phyloP scores from a whole-genome alignment of 768 basidiomycete genomes.

The Leccinum disarticulatum region DNA sequence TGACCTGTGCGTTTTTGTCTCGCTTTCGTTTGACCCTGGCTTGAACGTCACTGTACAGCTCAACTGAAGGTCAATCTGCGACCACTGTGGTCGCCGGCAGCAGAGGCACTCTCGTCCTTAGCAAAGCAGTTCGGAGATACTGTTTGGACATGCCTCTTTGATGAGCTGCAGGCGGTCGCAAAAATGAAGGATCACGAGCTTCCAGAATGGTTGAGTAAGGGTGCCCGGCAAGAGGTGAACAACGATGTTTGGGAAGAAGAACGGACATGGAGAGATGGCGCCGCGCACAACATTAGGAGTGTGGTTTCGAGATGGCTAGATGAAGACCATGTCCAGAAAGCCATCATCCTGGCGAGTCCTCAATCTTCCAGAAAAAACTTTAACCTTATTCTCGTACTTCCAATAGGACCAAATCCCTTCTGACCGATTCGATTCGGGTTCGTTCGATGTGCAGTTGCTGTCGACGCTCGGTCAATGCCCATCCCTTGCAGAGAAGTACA shows the following conservation, averaged over 20 bases:
- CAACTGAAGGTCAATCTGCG: slow-evolving; percentile 93
- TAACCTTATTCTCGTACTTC: neutral
- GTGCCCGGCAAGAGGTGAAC: slow-evolving; percentile 19
- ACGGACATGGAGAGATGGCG: slow-evolving; percentile 74
- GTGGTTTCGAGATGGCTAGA: slow-evolving; percentile 51
- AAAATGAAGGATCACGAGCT: neutral
- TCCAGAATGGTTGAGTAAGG: slow-evolving; percentile 30
- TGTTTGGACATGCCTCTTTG: slow-evolving; percentile 72
- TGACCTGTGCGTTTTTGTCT: slow-evolving; percentile 53
- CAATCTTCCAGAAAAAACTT: neutral
- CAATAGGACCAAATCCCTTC: slow-evolving; percentile 38
- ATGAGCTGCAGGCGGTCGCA: slow-evolving; percentile 49
- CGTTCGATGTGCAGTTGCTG: slow-evolving; percentile 84
- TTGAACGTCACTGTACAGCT: slow-evolving; percentile 41
- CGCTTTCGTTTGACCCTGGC: neutral
- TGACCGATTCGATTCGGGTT: slow-evolving; percentile 68
- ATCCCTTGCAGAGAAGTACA: slow-evolving; percentile 80
- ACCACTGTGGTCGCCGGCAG: slow-evolving; percentile 85
- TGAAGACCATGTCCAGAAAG: slow-evolving; percentile 25
- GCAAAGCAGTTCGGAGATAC: slow-evolving; percentile 60
- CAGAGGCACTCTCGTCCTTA: slow-evolving; percentile 57
- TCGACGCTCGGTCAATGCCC: slow-evolving; percentile 65
- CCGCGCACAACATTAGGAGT: slow-evolving; percentile 58
- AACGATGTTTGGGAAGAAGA: slow-evolving; percentile 60
- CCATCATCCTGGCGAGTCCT: slow-evolving; percentile 37